A percentile compares a stretch with the other conserved stretches of the same genome.
Evolutionary conservation across 495 filamentous ascomycete genomes (phyloP).

Genomic region (Talaromyces ruber): DNA sequence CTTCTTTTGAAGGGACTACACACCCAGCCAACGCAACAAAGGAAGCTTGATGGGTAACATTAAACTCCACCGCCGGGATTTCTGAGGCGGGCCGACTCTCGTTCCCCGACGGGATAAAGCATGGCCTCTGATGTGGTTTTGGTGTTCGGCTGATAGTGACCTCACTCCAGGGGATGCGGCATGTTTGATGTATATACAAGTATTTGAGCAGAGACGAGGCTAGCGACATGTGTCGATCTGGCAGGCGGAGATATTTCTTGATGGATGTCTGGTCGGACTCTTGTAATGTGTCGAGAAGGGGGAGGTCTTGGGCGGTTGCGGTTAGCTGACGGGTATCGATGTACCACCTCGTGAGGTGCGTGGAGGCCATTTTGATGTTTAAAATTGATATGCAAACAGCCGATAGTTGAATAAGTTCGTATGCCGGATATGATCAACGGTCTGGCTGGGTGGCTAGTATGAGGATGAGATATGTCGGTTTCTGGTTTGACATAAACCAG

Average conservation of each 20-base stretch:
- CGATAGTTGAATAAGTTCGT: background rate
- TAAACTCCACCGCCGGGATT: conserved; percentile 57
- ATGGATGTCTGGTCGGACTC: conserved; percentile 25
- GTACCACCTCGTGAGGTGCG: conserved; percentile 27
- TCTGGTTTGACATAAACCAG: background rate
- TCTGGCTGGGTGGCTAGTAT: background rate
- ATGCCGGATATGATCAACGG: background rate
- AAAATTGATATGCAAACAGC: background rate
- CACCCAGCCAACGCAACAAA: conserved; percentile 57
- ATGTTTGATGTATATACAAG: conserved; percentile 54
- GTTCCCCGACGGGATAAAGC: conserved; percentile 32
- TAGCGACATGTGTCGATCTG: conserved; percentile 45
- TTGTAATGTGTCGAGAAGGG: conserved; percentile 26
- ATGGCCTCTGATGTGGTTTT: conserved; percentile 55
- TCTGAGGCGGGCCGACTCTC: conserved; percentile 16
- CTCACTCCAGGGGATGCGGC: conserved; percentile 56
- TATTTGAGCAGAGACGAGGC: conserved; percentile 76
- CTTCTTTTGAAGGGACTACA: conserved; percentile 9
- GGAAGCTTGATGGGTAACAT: conserved; percentile 81
- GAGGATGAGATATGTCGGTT: background rate
- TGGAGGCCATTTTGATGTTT: background rate
- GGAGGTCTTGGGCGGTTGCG: conserved; percentile 20
- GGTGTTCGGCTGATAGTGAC: conserved; percentile 52
- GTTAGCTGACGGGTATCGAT: conserved; percentile 33
- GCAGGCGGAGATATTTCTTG: conserved; percentile 26